Conservation (phyloP, 2,329 filamentous ascomycete genomes). For the Fusarium burgessii region DNA sequence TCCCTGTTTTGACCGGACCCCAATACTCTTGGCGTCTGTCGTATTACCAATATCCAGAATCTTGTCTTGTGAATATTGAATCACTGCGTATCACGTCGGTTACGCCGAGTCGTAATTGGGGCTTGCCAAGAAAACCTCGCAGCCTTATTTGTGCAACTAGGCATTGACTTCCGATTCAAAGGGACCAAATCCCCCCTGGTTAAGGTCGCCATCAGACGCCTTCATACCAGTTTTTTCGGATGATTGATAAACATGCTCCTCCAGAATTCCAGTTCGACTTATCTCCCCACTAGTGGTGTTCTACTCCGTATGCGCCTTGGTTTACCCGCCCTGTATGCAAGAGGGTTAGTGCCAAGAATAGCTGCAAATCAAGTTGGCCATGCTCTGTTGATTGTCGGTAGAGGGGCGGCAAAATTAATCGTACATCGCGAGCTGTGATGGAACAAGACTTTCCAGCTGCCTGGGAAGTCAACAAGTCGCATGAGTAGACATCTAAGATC, state of each 20-base stretch:
- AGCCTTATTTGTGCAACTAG: conserved; percentile 27
- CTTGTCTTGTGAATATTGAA: conserved; percentile 19
- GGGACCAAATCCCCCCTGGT: not conserved
- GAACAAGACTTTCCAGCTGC: not conserved
- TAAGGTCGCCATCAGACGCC: not conserved
- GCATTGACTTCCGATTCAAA: not conserved
- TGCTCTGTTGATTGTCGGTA: not conserved
- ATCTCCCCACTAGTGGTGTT: not conserved
- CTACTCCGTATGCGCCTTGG: conserved; percentile 6
- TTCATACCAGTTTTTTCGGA: not conserved
- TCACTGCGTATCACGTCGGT: conserved; percentile 19
- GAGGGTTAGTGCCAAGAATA: conserved; percentile 9
- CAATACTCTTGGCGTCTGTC: conserved; percentile 4
- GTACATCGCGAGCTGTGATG: not conserved
- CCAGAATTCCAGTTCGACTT: conserved; percentile 3
- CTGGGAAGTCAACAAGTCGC: not conserved
- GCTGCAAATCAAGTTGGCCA: conserved; percentile 10
- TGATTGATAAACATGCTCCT: not conserved
- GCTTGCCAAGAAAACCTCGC: not conserved
- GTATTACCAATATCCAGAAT: conserved; percentile 19
- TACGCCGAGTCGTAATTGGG: conserved; percentile 22
- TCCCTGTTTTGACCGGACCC: conserved; percentile 3
- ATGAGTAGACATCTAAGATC: accelerated
- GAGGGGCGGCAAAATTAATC: conserved; percentile 3
- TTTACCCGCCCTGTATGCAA: conserved; percentile 3